Evolutionary conservation across 225 moss, liverwort and hornwort species (phyloP), one percentile per base, ranked within the genome.

Genomic region (Sphagnum contortum): DNA sequence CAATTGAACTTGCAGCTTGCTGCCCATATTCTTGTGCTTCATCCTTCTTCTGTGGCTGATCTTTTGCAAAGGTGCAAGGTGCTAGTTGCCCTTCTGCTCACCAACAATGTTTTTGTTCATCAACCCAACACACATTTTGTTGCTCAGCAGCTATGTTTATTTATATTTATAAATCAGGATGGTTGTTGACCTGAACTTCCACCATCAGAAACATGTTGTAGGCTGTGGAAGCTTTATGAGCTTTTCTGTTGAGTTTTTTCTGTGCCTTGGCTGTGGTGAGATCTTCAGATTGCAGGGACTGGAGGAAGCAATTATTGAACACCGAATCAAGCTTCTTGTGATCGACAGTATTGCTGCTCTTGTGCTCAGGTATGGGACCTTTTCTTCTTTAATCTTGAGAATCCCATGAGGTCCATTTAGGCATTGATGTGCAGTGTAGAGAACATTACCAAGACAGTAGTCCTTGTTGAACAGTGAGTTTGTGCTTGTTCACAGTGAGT

Each of bases 331-430:
- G 67, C 73, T 89, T 12, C 71, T 92, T 55, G 63, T 92, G 53
- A 79, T 89, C 46, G 92, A 92, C 68, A 89, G 92, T 65, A 75
- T 89, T 58, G 89, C 92, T 53, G 92, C 92, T 47, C 87, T 92
- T 66, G 49, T 85, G 62, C 79, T 75, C 60, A 76, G 79, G 87
- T 86, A 72, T 29, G 29, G 29, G 29, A 29, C 29, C 29, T 29
- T 29, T 29, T 29, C 29, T 29, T 29, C 29, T 29, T 29, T 29
- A 29, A 0, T 29, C 29, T 1, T 29, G 29, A 29, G 29, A 29
- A 29, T 29, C 29, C 29, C 29, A 29, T 29, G 29, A 29, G 29
- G 29, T 29, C 29, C 29, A 29, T 29, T 29, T 29, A 29, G 29
- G 29, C 29, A 29, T 29, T 29, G 29, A 29, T 29, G 29, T 29